These are phyloP conservation scores for Monascus ruber DNA, from an alignment of 2,329 filamentous ascomycete species.

Conservation along the genomic window DNA sequence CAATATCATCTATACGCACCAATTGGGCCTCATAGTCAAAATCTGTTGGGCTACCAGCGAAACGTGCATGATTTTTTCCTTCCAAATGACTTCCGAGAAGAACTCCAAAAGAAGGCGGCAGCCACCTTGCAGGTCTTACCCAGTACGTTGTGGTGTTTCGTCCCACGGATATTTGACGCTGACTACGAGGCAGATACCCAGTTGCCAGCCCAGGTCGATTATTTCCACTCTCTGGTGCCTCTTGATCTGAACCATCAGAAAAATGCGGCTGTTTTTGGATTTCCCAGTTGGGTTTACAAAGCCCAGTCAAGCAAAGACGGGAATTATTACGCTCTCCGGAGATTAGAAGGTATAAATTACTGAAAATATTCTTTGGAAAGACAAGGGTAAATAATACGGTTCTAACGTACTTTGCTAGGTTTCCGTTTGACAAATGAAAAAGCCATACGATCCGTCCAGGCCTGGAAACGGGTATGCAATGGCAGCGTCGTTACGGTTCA, in stretches of 20 bases:
- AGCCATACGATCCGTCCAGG: slow-evolving; percentile 72
- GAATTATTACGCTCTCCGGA: slow-evolving; percentile 72
- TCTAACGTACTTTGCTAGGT: slow-evolving; percentile 34
- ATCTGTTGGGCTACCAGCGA: slow-evolving; percentile 73
- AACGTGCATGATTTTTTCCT: slow-evolving; percentile 87
- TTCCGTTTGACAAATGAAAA: slow-evolving; percentile 83
- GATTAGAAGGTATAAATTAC: slow-evolving; percentile 56
- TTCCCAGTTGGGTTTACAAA: slow-evolving; percentile 91
- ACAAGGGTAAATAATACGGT: background rate
- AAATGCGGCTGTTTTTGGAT: slow-evolving; percentile 69
- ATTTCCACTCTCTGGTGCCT: slow-evolving; percentile 86
- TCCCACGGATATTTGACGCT: background rate
- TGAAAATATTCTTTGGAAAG: background rate
- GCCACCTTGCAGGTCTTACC: slow-evolving; percentile 75
- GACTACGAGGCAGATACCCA: slow-evolving; percentile 43
- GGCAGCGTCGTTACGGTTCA: slow-evolving; percentile 75
- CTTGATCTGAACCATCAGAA: slow-evolving; percentile 73
- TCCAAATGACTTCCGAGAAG: slow-evolving; percentile 73
- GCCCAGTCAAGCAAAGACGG: slow-evolving; percentile 81
- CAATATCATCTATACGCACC: slow-evolving; percentile 93
- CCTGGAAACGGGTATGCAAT: slow-evolving; percentile 78
- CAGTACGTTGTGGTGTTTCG: slow-evolving; percentile 39
- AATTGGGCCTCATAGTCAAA: slow-evolving; percentile 68
- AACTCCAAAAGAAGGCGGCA: slow-evolving; percentile 78
- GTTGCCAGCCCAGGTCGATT: slow-evolving; percentile 63